Evolutionary conservation across 2,329 filamentous ascomycete species (phyloP).

Genomic region (Diaporthe citri): DNA sequence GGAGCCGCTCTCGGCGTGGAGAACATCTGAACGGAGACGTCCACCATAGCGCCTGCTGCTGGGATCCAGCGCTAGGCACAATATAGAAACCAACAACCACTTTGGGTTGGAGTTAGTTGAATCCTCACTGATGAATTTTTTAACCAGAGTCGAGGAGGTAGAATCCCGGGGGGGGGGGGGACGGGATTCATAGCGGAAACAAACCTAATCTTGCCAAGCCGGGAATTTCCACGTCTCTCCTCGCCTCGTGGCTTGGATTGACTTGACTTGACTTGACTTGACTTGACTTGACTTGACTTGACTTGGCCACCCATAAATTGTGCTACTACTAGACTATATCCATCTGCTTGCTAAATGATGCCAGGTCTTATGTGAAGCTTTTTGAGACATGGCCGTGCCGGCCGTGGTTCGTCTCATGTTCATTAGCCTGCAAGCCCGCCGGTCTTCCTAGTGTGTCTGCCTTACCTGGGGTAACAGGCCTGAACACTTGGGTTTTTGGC

Average conservation of each 20-base stretch:
- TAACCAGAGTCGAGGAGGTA: neutral
- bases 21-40: neutral
- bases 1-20: neutral
- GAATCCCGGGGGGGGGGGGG: neutral
- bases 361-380: neutral
- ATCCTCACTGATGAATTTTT: no score
- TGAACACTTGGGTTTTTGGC: neutral
- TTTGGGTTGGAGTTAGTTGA: neutral
- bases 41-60: neutral
- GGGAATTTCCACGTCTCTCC: constrained; percentile 9
- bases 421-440: neutral
- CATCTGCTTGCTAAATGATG: neutral
- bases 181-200: neutral
- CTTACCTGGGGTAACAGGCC: neutral
- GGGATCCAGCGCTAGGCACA: neutral
- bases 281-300: no score
- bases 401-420: constrained; percentile 21
- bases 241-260: neutral
- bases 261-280: no score
- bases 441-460: no score
- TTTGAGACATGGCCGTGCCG: constrained; percentile 5
- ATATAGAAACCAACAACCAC: neutral
- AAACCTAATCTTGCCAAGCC: constrained; percentile 31
- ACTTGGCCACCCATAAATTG: neutral
- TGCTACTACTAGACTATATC: neutral